These are phyloP conservation scores for Suillus ampliporus DNA, from an alignment of 768 basidiomycete species.

Conservation along the genomic window DNA sequence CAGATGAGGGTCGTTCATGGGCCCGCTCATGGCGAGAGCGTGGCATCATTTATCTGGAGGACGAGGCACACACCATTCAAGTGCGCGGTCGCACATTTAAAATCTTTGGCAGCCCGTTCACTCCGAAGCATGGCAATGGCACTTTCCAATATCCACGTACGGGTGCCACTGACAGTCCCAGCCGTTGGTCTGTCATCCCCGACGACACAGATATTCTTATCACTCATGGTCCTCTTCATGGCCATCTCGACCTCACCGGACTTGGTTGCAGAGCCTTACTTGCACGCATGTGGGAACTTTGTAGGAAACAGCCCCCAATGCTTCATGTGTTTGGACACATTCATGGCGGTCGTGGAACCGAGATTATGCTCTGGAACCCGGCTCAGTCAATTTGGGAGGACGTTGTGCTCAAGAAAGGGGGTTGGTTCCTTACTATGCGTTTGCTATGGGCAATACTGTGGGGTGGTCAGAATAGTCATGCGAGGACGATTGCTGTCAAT, in stretches of 20 bases:
- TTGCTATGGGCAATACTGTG: background rate
- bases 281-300: conserved; percentile 36
- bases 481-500: background rate
- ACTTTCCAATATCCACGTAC: background rate
- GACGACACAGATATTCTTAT: conserved; percentile 44
- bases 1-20: no score
- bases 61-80: background rate
- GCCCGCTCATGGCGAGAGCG: no score
- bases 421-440: background rate
- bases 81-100: conserved; percentile 36
- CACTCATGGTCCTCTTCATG: conserved; percentile 47
- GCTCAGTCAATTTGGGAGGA: background rate
- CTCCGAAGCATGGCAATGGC: conserved; percentile 40
- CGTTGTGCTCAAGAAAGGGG: background rate
- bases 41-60: background rate
- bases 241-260: conserved; percentile 34
- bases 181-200: conserved; percentile 37
- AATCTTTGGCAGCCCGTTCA: conserved; percentile 46
- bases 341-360: conserved; percentile 39
- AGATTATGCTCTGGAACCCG: background rate
- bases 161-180: background rate
- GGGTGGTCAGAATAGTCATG: background rate
- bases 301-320: conserved; percentile 30
- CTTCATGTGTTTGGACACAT: conserved; percentile 51
- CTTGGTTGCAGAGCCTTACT: conserved; percentile 28